Base-by-base conservation (phyloP, 352 stramenopile species). In the Phytophthora fragariae region DNA sequence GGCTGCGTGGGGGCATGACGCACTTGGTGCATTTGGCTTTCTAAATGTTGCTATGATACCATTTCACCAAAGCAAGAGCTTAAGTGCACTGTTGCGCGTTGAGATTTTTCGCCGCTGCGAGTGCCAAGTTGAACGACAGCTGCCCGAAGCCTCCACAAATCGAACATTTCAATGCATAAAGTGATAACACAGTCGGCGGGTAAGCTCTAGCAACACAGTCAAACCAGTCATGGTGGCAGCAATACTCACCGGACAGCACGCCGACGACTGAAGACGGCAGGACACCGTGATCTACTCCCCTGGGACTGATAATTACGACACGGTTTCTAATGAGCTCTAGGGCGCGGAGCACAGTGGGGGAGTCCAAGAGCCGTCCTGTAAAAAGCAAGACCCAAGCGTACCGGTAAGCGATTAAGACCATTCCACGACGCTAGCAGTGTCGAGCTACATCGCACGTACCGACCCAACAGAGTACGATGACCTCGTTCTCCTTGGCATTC, bases 391-490 rank as follows among this genome's bases (percentile, higher is more conserved):
- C 17, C 44, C 19, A 15, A 39, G 4, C 37, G 52, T 60, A 3
- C n/a, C n/a, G n/a, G n/a, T n/a, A n/a, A 68, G 35, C 17, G 33
- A 29, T 47, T 15, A 7, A 58, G 5, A 54, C 17, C 2, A 70
- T 50, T 50, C 5, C 41, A 19, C 41, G 37, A 9, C 8, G 37
- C 37, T 27, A 27, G 33, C 33, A 39, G 33, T 39, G 11, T 27
- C 37, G 41, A 8, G 12, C 41, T 15, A 19, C 9, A 33, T 15
- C 5, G 29, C 17, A 72, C 64, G 31, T 65, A 86, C 79, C 75
- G 57, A 81, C 82, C 79, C 79, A 89, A 37, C 70, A 79, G 27
- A 88, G 62, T 3, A 88, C 68, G 50, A 88, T 66, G 53, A 72
- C 15, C 46, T 72, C 64, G 56, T 54, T 70, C 41, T 62, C 56